Conservation (phyloP, 345 rosid genomes). For the Bruguiera parviflora region DNA sequence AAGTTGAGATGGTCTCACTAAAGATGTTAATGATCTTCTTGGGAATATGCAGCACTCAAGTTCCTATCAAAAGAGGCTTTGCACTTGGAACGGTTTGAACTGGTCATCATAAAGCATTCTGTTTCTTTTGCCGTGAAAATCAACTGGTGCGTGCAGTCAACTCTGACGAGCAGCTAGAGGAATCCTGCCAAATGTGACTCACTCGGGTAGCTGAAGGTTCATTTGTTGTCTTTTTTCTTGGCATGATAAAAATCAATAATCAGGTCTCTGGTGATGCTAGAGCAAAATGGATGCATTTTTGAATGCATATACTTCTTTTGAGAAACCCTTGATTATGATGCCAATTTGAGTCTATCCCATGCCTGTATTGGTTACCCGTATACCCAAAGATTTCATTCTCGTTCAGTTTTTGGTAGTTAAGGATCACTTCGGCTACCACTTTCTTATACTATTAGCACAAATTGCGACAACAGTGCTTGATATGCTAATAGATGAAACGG, state of each 20-base stretch:
- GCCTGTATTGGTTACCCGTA: too few species aligned
- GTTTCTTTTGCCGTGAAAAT: background rate
- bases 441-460: background rate
- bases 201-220: background rate
- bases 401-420: background rate
- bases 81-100: background rate
- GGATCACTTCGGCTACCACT: background rate
- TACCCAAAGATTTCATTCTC: background rate
- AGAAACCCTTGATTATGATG: background rate
- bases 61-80: background rate
- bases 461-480: background rate
- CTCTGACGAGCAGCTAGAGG: background rate
- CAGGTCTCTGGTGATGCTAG: background rate
- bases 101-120: background rate
- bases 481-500: background rate
- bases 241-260: background rate
- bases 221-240: background rate
- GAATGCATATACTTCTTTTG: background rate
- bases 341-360: background rate
- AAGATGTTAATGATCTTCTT: background rate
- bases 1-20: background rate
- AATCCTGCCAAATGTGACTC: background rate
- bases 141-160: background rate
- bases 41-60: background rate
- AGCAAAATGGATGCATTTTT: constrained; percentile 7